phyloP scores from a whole-genome alignment of 495 filamentous ascomycete species.

The Copromyces sp. region DNA sequence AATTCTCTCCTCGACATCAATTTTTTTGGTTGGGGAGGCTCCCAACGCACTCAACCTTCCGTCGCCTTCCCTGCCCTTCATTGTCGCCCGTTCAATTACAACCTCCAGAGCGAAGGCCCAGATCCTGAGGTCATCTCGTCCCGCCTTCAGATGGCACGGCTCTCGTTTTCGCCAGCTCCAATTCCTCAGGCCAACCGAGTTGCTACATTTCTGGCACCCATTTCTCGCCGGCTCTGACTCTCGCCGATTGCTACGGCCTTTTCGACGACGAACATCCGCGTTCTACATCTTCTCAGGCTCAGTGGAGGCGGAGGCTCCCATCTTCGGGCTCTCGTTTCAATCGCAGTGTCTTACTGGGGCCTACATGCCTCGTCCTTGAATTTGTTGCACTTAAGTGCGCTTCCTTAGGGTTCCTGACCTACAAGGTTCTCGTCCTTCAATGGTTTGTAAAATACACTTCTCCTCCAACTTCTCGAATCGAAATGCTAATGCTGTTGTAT shows the following conservation, averaged over 20 bases:
- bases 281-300: background rate
- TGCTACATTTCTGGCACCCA: background rate
- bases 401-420: background rate
- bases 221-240: background rate
- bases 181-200: background rate
- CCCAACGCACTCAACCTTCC: background rate
- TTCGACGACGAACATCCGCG: background rate
- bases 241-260: too few relatives aligned
- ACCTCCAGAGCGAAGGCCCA: background rate
- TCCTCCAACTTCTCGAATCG: background rate
- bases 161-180: background rate
- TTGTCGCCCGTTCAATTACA: background rate
- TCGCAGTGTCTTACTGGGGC: background rate
- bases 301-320: background rate
- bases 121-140: background rate
- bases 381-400: background rate
- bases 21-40: background rate
- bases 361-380: background rate
- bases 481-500: accelerated
- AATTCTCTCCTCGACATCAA: background rate
- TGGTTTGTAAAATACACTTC: background rate
- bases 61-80: background rate
- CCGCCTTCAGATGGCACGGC: background rate
- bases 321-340: background rate
- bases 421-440: too few relatives aligned